Evolutionary conservation across 257 asterid genomes (phyloP).

Genomic region (Salvia miltiorrhiza): DNA sequence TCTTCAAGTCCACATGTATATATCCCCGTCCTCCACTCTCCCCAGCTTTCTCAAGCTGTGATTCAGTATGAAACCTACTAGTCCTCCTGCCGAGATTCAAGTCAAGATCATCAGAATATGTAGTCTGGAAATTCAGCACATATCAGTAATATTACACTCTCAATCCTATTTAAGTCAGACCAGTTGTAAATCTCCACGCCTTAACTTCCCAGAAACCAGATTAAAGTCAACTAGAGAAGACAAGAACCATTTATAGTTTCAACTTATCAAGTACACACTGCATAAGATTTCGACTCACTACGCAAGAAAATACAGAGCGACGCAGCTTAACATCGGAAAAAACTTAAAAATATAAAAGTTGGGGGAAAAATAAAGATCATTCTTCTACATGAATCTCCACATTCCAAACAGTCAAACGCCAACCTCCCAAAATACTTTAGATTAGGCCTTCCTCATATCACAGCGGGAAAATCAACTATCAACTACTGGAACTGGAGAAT

Average conservation of each 20-base stretch:
- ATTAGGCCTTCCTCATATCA: neutral
- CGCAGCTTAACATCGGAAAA: neutral
- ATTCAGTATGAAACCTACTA: conserved; percentile 3
- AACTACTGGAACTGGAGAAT: neutral
- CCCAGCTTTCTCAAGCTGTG: neutral
- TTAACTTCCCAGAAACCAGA: neutral
- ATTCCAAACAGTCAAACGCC: neutral
- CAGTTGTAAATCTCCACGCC: neutral
- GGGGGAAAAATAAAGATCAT: neutral
- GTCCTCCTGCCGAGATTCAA: conserved; percentile 22
- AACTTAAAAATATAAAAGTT: neutral
- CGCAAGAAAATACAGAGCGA: neutral
- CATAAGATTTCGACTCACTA: neutral
- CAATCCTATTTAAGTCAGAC: neutral
- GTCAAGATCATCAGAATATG: conserved; percentile 6
- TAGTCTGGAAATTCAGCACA: neutral
- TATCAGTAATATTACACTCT: neutral
- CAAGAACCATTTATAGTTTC: neutral
- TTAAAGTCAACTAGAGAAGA: neutral
- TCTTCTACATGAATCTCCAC: conserved; percentile 13
- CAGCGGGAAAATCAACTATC: neutral
- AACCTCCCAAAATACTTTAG: neutral
- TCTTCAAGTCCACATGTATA: conserved; percentile 28
- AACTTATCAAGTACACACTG: neutral
- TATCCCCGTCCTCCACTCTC: conserved; percentile 5